A percentile compares a stretch with the other conserved stretches of the same genome.
Evolutionary conservation across 192 early-diverging fungal genomes (phyloP).

Genomic region (Gamsiella multidivaricata): DNA sequence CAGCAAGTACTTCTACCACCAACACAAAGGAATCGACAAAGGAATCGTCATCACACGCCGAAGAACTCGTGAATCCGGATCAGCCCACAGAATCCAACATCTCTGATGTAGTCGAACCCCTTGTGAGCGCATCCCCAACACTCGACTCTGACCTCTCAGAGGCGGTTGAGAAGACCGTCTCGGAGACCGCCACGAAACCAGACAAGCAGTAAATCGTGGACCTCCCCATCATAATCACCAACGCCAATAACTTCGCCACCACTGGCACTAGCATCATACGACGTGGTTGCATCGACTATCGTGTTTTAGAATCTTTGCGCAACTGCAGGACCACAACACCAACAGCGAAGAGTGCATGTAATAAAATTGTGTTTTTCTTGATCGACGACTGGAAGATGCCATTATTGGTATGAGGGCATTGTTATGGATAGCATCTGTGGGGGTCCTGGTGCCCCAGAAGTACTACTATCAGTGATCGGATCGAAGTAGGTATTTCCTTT

Average conservation of each 20-base stretch:
- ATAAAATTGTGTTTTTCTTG: too few species aligned
- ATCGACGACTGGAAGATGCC: too few species aligned
- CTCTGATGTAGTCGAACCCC: conserved; percentile 28
- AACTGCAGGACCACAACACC: too few species aligned
- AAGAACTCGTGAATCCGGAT: conserved; percentile 11
- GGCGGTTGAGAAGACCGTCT: conserved; percentile 39
- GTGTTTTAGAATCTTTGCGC: too few species aligned
- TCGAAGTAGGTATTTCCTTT: too few species aligned
- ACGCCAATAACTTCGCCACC: not conserved
- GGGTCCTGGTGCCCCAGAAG: too few species aligned
- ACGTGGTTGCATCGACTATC: too few species aligned
- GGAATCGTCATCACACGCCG: conserved; percentile 4
- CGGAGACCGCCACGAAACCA: conserved; percentile 29
- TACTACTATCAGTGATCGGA: too few species aligned
- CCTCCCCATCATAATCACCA: not conserved
- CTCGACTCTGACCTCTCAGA: conserved; percentile 34
- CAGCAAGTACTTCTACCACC: not conserved
- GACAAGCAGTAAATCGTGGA: conserved; percentile 17
- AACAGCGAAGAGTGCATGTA: too few species aligned
- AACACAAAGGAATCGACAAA: not conserved
- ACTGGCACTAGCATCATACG: too few species aligned
- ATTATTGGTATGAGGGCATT: too few species aligned
- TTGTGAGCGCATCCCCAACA: conserved; percentile 22
- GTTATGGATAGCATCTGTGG: too few species aligned
- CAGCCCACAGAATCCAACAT: conserved; percentile 37